Evolutionary conservation across 805 yeast species (phyloP), one percentile per base, ranked within the genome.

Genomic region (Spencermartinsiella europaea): DNA sequence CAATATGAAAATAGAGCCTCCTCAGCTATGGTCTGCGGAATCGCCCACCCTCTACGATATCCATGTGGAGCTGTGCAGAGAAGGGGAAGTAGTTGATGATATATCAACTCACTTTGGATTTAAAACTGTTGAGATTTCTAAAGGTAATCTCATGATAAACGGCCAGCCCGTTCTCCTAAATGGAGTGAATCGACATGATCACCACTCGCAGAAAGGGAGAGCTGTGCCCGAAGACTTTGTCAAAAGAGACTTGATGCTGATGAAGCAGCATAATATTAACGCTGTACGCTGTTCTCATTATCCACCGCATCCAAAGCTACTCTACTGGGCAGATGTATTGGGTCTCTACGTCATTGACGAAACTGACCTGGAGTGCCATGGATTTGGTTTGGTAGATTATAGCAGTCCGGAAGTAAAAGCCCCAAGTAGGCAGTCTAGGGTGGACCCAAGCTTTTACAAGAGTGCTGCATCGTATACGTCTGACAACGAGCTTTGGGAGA

Each of bases 351-450:
- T 67, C 7, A 56, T 67, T 25, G 67, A 66, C 43, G 71, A 67
- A 49, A 64, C 71, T 1, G 71, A 67, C 46, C 52, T 67, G 19
- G 71, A 67, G 45, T 62, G 68, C 45, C 71, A 67, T 50, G 71
- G 71, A 1, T 65, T 66, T 34, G 21, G 42, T 10, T 7, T 19
- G 19, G 20, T 38, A 12, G 8, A 38, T 38, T 22, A 15, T 34
- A 34, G 37, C 37, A 28, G 10, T 28, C 5, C 7, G 41, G 14
- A 38, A 15, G 5, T 8, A 7, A n/a, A 38, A 5, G 28, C 21
- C 41, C 31, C n/a, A 22, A n/a, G 8, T 8, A 38, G 16, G 15
- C 5, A 15, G 5, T 38, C 51, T 5, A 40, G 50, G n/a, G 34
- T 49, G 5, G 41, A 52, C 33, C 56, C 53, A 3, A 33, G 20